Base-by-base conservation (phyloP, 768 basidiomycete species). In the Pluteus cervinus region DNA sequence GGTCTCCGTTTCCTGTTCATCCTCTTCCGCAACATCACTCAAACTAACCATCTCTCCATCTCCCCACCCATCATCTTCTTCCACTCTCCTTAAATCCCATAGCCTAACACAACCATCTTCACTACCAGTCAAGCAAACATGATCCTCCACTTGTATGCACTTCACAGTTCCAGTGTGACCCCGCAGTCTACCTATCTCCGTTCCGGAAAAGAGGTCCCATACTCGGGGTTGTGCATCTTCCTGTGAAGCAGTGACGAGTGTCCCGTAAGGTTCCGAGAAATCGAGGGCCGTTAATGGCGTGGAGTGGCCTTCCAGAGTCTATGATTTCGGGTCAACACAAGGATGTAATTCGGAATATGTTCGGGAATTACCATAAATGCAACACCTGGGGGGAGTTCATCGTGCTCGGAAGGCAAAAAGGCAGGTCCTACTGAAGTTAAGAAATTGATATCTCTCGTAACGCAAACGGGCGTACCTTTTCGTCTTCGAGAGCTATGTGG, bases 371-470 rank as follows among this genome's bases (percentile, higher is more conserved):
- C 90, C 93, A 99, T 98, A 63, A 99, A 99, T 9, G 94, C 96
- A 4, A 98, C 79, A 1, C 90, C 91, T 6, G 82, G 76, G 7
- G 96, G 96, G 21, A 99, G 69, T 37, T 96, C 91, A 48, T 92
- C 90, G 48, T 99, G 96, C 56, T 98, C 96, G 12, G 92, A 96
- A 4, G 96, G 96, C 32, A 99, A 58, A 68, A 99, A 98, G 12
- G 88, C 88, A 1, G 94, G 93, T 2, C 94, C 93, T 32, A 42
- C 16, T 29, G 30, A 26, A 39, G 42, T 8, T n/a, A 29, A 24
- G 23, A 3, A 26, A 24, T 22, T 11, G 24, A n/a, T n/a, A n/a
- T n/a, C n/a, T 11, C 16, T 21, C 33, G 5, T 21, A 32, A 2
- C 18, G 31, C 11, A 31, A n/a, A 4, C 23, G 40, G 16, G 35